Percentiles rank a stretch among this genome's conserved stretches.
Conservation (phyloP, 768 basidiomycete genomes). For the Lentinula edodes region DNA sequence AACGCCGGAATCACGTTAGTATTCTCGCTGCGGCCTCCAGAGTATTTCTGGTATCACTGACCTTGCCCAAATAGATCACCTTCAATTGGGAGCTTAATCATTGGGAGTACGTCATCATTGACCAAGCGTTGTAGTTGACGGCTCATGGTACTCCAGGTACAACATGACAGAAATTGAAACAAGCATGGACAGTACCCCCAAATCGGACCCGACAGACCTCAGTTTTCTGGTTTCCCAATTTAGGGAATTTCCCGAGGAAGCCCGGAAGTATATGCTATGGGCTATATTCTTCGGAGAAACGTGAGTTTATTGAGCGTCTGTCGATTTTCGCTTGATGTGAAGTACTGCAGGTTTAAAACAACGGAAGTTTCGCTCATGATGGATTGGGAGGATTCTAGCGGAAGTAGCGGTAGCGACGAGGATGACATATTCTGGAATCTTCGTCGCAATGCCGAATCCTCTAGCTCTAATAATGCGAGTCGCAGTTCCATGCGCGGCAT, state of each 20-base stretch:
- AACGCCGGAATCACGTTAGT: conserved; percentile 57
- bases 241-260: conserved; percentile 56
- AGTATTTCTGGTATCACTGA: not conserved
- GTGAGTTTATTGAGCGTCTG: conserved; percentile 28
- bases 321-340: not conserved
- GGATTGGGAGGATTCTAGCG: conserved; percentile 64
- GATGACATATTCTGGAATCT: conserved; percentile 51
- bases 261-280: conserved; percentile 63
- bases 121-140: not conserved
- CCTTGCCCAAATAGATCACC: conserved; percentile 39
- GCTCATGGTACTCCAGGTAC: conserved; percentile 29
- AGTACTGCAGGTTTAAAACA: conserved; percentile 52
- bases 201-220: conserved; percentile 57
- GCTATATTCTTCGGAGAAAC: conserved; percentile 70
- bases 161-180: conserved; percentile 53
- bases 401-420: conserved; percentile 45
- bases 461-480: conserved; percentile 35
- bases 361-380: conserved; percentile 70
- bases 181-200: conserved; percentile 44
- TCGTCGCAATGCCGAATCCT: conserved; percentile 43
- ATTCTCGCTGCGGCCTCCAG: not conserved
- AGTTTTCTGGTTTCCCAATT: conserved; percentile 56
- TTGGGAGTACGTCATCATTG: conserved; percentile 48
- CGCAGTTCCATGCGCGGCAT: conserved; percentile 60
- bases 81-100: conserved; percentile 62